phyloP scores from a whole-genome alignment of 129 eudicot species.

The Logfia minima region DNA sequence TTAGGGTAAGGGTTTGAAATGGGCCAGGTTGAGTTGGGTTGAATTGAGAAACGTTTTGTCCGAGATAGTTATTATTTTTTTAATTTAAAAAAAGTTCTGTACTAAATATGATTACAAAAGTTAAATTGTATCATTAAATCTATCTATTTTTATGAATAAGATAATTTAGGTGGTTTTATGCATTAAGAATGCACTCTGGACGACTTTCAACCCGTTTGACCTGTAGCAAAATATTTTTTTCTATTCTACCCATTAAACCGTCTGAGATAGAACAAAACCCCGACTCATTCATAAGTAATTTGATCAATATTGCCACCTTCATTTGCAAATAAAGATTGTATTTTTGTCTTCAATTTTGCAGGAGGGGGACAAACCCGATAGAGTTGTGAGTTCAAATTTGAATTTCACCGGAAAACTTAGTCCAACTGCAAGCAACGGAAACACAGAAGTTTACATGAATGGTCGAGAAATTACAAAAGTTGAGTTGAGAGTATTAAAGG shows the following conservation, averaged over 20 bases:
- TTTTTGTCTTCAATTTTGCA: conserved; percentile 36
- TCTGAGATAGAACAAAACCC: neutral
- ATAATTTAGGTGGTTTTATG: neutral
- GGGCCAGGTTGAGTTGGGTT: neutral
- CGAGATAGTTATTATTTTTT: too few relatives aligned
- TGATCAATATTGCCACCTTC: neutral
- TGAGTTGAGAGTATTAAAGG: conserved; percentile 81
- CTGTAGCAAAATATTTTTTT: neutral
- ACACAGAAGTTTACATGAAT: conserved; percentile 88
- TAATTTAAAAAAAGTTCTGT: neutral
- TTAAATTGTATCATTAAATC: neutral
- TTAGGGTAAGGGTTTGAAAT: neutral
- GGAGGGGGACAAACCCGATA: conserved; percentile 97
- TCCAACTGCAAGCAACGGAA: conserved; percentile 89
- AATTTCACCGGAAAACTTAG: conserved; percentile 91
- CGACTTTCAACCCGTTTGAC: neutral
- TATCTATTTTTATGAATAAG: neutral
- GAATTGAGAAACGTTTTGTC: neutral
- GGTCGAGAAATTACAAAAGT: conserved; percentile 94
- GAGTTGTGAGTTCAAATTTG: conserved; percentile 87
- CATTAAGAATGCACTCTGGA: neutral
- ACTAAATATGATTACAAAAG: neutral
- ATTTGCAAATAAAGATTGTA: conserved; percentile 20
- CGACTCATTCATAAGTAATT: conserved; percentile 10
- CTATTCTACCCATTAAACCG: neutral